Evolutionary conservation across 1,139 yeast genomes (phyloP).

Genomic region (Saccharomyces pastorianus): DNA sequence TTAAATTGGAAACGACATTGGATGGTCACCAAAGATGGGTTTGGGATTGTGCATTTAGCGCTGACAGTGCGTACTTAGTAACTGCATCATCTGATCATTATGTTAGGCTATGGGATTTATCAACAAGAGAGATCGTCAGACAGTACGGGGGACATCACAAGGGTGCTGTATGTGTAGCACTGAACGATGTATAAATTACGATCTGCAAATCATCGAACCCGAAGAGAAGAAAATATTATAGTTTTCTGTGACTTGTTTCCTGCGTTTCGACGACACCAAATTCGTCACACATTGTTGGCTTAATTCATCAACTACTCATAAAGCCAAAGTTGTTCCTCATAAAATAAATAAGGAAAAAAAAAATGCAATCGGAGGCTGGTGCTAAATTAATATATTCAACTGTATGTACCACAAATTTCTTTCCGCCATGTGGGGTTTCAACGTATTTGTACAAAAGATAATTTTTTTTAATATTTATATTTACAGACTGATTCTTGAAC

Average conservation of each 20-base stretch:
- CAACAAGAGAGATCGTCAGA: slow-evolving; percentile 91
- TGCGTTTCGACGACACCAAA: background rate
- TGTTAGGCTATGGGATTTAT: slow-evolving; percentile 90
- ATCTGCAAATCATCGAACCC: background rate
- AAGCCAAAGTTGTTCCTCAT: too few relatives aligned
- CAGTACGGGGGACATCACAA: slow-evolving; percentile 84
- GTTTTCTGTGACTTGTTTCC: background rate
- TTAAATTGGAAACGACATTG: slow-evolving; percentile 72
- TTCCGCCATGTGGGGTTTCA: too few relatives aligned
- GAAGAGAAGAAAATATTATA: background rate
- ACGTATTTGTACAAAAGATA: too few relatives aligned
- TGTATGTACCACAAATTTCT: background rate
- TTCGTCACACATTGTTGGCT: too few relatives aligned
- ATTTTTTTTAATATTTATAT: background rate
- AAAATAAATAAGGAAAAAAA: too few relatives aligned
- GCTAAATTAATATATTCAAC: too few relatives aligned
- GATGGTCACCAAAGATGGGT: slow-evolving; percentile 98
- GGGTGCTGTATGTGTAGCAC: slow-evolving; percentile 93
- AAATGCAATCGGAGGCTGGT: too few relatives aligned
- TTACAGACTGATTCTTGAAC: background rate
- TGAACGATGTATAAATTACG: slow-evolving; percentile 64
- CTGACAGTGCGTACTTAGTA: slow-evolving; percentile 92
- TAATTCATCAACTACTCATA: too few relatives aligned
- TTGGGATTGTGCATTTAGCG: slow-evolving; percentile 99
- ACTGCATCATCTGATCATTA: slow-evolving; percentile 97